Evolutionary conservation across 805 yeast species (phyloP).

Genomic region (Yarrowia bubula): DNA sequence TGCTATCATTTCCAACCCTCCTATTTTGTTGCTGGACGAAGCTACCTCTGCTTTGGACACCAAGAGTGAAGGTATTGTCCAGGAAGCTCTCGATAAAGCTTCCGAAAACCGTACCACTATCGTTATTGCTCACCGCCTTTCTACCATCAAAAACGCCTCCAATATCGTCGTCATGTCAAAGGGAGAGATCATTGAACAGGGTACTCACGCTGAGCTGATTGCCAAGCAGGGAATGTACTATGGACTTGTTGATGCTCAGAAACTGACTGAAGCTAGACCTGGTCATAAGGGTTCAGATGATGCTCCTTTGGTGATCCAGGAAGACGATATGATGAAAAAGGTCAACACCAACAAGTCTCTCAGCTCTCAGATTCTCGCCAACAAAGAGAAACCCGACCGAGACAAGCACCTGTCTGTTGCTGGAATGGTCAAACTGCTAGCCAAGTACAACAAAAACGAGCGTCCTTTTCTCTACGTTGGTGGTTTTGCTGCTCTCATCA

Average conservation of each 20-base stretch:
- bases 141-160: constrained; percentile 57
- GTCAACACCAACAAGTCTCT: constrained; percentile 31
- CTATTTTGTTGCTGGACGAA: constrained; percentile 59
- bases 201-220: constrained; percentile 43
- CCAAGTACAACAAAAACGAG: constrained; percentile 35
- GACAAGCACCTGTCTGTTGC: constrained; percentile 15
- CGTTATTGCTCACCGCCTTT: constrained; percentile 57
- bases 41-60: constrained; percentile 63
- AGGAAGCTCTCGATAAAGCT: constrained; percentile 43
- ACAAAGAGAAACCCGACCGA: constrained; percentile 8
- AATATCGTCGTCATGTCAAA: constrained; percentile 51
- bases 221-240: constrained; percentile 36
- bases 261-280: constrained; percentile 31
- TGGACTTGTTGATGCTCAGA: constrained; percentile 42
- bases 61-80: constrained; percentile 45
- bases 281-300: constrained; percentile 26
- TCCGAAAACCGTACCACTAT: constrained; percentile 48
- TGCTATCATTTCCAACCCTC: constrained; percentile 62
- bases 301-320: constrained; percentile 26
- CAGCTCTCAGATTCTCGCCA: constrained; percentile 30
- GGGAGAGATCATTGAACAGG: constrained; percentile 52
- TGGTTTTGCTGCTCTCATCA: constrained; percentile 34
- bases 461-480: constrained; percentile 35
- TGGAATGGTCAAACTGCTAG: constrained; percentile 31
- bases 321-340: constrained; percentile 15